A percentile compares a stretch with the other conserved stretches of the same genome.
These are phyloP conservation scores for Starmerella gropengiesseri DNA, from an alignment of 805 yeast species.

Conservation along the genomic window DNA sequence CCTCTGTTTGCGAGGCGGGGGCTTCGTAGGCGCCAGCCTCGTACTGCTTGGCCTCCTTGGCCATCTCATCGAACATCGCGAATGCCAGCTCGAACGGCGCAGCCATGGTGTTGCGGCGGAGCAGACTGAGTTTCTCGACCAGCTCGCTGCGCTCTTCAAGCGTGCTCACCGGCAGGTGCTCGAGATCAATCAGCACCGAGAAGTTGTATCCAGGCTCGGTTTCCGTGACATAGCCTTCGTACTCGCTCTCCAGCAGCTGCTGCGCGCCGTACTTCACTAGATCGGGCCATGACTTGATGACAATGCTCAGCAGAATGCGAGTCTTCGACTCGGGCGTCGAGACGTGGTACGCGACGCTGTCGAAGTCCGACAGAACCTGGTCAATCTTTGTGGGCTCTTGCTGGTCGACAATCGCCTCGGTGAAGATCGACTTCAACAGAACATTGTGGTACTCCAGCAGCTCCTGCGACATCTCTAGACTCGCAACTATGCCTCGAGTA, in stretches of 20 bases:
- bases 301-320: conserved; percentile 53
- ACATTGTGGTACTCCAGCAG: conserved; percentile 78
- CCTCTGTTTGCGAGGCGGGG: conserved; percentile 40
- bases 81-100: conserved; percentile 90
- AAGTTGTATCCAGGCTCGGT: conserved; percentile 75
- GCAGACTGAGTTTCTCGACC: conserved; percentile 54
- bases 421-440: conserved; percentile 67
- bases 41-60: conserved; percentile 31
- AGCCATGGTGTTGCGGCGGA: conserved; percentile 80
- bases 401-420: conserved; percentile 51
- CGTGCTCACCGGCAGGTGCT: conserved; percentile 30
- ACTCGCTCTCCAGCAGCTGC: conserved; percentile 37
- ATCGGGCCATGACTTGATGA: conserved; percentile 69
- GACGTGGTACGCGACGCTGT: conserved; percentile 86
- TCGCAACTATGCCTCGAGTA: neutral
- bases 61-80: conserved; percentile 57
- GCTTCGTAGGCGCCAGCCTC: conserved; percentile 30
- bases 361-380: conserved; percentile 87
- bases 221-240: conserved; percentile 39
- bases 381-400: conserved; percentile 47
- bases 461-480: conserved; percentile 43
- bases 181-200: conserved; percentile 58
- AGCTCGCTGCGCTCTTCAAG: conserved; percentile 42
- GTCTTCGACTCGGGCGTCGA: conserved; percentile 75
- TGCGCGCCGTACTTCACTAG: conserved; percentile 49